These are phyloP conservation scores for Neonectria hederae DNA, from an alignment of 2,329 filamentous ascomycete genomes.

Conservation along the genomic window DNA sequence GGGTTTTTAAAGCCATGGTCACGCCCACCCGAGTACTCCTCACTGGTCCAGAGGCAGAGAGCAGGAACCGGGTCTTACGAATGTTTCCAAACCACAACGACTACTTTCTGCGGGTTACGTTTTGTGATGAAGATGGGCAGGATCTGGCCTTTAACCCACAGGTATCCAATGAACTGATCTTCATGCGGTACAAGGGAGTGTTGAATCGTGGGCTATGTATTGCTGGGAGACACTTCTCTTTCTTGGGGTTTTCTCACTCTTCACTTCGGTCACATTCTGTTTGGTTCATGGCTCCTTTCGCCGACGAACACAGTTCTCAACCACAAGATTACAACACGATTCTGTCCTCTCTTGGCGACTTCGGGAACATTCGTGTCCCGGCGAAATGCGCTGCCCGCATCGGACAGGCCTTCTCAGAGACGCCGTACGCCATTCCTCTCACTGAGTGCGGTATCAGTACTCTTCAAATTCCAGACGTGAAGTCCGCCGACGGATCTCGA, in stretches of 20 bases:
- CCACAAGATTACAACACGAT: constrained; percentile 54
- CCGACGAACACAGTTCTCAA: constrained; percentile 42
- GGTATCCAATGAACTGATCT: constrained; percentile 58
- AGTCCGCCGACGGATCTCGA: constrained; percentile 57
- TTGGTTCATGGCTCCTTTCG: constrained; percentile 68
- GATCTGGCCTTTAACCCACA: constrained; percentile 67
- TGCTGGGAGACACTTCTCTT: constrained; percentile 69
- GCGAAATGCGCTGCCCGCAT: constrained; percentile 68
- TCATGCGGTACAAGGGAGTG: constrained; percentile 67
- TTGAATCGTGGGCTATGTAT: constrained; percentile 69
- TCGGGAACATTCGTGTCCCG: constrained; percentile 60
- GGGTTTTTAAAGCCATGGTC: constrained; percentile 65
- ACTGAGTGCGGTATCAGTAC: constrained; percentile 48
- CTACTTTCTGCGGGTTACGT: constrained; percentile 75
- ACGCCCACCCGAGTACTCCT: constrained; percentile 68
- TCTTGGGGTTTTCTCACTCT: constrained; percentile 83
- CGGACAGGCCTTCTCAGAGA: constrained; percentile 79
- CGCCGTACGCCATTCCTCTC: constrained; percentile 68
- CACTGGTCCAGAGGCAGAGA: constrained; percentile 71
- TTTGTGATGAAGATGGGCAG: constrained; percentile 77
- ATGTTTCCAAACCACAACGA: constrained; percentile 68
- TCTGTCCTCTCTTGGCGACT: constrained; percentile 60
- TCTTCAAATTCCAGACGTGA: constrained; percentile 60
- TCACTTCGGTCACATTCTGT: constrained; percentile 76
- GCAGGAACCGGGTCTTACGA: constrained; percentile 76